A percentile compares a stretch with the other conserved stretches of the same genome.
These are phyloP conservation scores for Tuber brumale DNA, from an alignment of 495 filamentous ascomycete species.

Conservation along the genomic window DNA sequence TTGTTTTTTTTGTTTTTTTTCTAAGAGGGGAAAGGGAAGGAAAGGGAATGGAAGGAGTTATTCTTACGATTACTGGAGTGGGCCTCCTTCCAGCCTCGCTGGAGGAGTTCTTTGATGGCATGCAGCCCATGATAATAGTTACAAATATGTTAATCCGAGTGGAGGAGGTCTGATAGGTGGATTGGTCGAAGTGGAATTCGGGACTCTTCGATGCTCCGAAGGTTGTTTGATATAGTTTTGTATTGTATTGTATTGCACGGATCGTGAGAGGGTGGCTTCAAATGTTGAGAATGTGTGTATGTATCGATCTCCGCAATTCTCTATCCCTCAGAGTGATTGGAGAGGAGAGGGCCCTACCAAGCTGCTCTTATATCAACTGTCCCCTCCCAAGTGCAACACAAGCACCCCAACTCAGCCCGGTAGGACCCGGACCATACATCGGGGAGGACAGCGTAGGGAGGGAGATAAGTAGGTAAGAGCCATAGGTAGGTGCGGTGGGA, in stretches of 20 bases:
- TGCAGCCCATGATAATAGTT: slow-evolving; percentile 25
- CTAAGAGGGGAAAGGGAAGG: not conserved
- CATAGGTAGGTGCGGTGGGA: not conserved
- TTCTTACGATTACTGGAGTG: slow-evolving; percentile 8
- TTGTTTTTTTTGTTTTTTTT: not conserved
- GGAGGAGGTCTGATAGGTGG: not conserved
- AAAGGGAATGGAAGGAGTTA: not conserved
- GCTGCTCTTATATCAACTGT: not conserved
- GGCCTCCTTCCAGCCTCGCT: not conserved
- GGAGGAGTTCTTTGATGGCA: slow-evolving; percentile 28
- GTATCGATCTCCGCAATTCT: not conserved
- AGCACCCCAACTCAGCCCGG: not conserved
- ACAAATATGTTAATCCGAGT: not conserved
- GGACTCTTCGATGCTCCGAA: no score
- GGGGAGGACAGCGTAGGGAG: not conserved
- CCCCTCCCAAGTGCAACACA: not conserved
- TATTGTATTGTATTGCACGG: not conserved
- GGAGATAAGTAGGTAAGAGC: not conserved
- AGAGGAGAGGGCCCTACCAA: not conserved
- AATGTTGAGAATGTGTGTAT: not conserved
- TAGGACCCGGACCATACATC: not conserved
- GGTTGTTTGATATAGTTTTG: not conserved
- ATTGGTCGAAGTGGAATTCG: not conserved
- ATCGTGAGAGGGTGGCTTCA: not conserved
- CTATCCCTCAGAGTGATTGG: not conserved